A percentile compares a stretch with the other conserved stretches of the same genome.
These are phyloP conservation scores for Suhomyces yuchorum DNA, from an alignment of 1,139 yeast species.

Conservation along the genomic window DNA sequence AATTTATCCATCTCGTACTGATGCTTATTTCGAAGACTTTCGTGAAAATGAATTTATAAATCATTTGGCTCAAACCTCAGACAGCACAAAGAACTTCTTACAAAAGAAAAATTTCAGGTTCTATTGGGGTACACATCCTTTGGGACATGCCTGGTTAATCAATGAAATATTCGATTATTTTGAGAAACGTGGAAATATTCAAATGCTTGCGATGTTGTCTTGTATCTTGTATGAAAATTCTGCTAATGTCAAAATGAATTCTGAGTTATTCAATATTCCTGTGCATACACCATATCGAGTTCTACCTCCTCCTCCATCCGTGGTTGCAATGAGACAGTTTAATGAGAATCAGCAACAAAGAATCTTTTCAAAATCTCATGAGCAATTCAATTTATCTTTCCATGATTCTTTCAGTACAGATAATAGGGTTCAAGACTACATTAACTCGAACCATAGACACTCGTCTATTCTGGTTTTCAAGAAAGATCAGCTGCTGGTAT, in stretches of 20 bases:
- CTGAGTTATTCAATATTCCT: slow-evolving; percentile 35
- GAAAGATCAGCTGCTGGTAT: slow-evolving; percentile 21
- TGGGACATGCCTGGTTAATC: slow-evolving; percentile 75
- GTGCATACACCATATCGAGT: slow-evolving; percentile 51
- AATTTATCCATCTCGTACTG: slow-evolving; percentile 10
- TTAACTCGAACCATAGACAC: slow-evolving; percentile 14
- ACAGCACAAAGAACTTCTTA: slow-evolving; percentile 21
- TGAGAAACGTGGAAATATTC: slow-evolving; percentile 67
- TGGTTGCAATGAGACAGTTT: slow-evolving; percentile 22
- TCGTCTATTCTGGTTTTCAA: slow-evolving; percentile 28
- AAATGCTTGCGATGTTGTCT: slow-evolving; percentile 88
- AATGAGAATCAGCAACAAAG: slow-evolving; percentile 12
- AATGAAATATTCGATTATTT: slow-evolving; percentile 65
- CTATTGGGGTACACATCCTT: slow-evolving; percentile 82
- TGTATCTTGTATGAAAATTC: slow-evolving; percentile 60
- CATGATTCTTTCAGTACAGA: slow-evolving; percentile 17
- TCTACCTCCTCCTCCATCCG: slow-evolving; percentile 36
- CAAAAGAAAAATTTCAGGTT: slow-evolving; percentile 32
- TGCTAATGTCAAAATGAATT: slow-evolving; percentile 22
- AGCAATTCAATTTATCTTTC: slow-evolving; percentile 10
- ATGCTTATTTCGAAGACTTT: slow-evolving; percentile 7
- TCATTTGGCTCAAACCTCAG: slow-evolving; percentile 21
- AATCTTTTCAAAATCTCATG: slow-evolving; percentile 8
- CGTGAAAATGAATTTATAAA: slow-evolving; percentile 21
- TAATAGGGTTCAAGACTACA: slow-evolving; percentile 12